Base-by-base conservation (phyloP, 768 basidiomycete genomes). In the Suillus spraguei region DNA sequence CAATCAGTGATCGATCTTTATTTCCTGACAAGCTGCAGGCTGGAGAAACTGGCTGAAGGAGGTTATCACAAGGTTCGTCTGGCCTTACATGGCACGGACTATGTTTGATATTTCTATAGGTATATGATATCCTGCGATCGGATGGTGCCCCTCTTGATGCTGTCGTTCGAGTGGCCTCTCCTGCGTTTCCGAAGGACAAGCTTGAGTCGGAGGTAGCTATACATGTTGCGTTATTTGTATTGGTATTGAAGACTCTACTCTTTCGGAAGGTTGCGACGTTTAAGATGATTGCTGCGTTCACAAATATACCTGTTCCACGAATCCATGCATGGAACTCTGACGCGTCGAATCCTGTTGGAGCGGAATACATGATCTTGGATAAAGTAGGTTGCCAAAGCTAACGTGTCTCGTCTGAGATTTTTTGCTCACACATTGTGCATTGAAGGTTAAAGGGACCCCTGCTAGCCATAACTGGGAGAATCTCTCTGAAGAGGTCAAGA, bases 131-230 rank as follows among this genome's bases (percentile, higher is more conserved):
- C 9, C 11, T 52, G 32, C 50, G 50, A 17, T 11, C 2, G 17
- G 32, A 52, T 32, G 50, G 50, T 11, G 2, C 32, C 17, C 9
- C 50, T 10, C 17, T 52, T 33, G 32, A 52, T 20, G 50, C 50
- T 20, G 50, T 52, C 9, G 50, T 52, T 52, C 50, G 50, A 20
- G 50, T 32, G 17, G 50, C 50, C 32, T 52, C 50, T 33, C 50
- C 50, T 32, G 50, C 50, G 28, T 52, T 50, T 20, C 50, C 50
- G 20, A 52, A 52, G 32, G 50, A 52, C 32, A 52, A 52, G 5
- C 50, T 52, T 5, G 50, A 52, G 5, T 52, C 50, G 10, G 49
- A 50, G 49, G 49, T 50, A 28, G 24, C 28, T 50, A 50, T 32
- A 32, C 28, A 2, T 2, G 11, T 5, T 16, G n/a, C n/a, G n/a